A percentile compares a stretch with the other conserved stretches of the same genome.
Evolutionary conservation across 2,329 filamentous ascomycete species (phyloP).

Genomic region (Zopfia rhizophila): DNA sequence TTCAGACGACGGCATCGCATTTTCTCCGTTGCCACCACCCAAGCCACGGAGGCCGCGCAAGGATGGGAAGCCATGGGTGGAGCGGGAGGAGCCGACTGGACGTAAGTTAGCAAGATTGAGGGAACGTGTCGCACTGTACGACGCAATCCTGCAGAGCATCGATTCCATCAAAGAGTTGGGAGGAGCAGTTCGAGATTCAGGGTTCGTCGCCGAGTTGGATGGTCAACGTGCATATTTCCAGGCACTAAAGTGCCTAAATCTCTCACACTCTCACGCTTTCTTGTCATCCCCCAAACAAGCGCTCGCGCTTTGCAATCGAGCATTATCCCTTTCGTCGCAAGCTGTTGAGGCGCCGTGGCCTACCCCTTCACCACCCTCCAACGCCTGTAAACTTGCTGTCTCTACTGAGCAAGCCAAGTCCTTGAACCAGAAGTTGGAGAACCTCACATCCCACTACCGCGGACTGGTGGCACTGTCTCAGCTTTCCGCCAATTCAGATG

Average conservation of each 20-base stretch:
- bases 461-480: constrained; percentile 86
- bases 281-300: constrained; percentile 78
- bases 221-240: constrained; percentile 85
- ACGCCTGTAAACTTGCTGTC: constrained; percentile 75
- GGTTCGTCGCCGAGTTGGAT: constrained; percentile 80
- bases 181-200: constrained; percentile 85
- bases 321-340: constrained; percentile 68
- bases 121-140: constrained; percentile 89
- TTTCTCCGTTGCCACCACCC: constrained; percentile 63
- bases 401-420: constrained; percentile 66
- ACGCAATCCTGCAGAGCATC: constrained; percentile 89
- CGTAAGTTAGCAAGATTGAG: constrained; percentile 82
- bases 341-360: constrained; percentile 57
- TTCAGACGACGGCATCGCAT: constrained; percentile 77
- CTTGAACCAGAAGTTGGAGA: constrained; percentile 71
- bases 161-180: constrained; percentile 90
- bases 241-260: constrained; percentile 86
- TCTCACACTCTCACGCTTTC: constrained; percentile 85
- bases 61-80: constrained; percentile 57
- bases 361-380: constrained; percentile 41
- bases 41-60: constrained; percentile 63
- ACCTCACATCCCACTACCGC: constrained; percentile 81
- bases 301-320: constrained; percentile 83
- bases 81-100: constrained; percentile 74
- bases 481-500: constrained; percentile 62